Conservation (phyloP, 768 basidiomycete species). For the Podaxis rugospora region DNA sequence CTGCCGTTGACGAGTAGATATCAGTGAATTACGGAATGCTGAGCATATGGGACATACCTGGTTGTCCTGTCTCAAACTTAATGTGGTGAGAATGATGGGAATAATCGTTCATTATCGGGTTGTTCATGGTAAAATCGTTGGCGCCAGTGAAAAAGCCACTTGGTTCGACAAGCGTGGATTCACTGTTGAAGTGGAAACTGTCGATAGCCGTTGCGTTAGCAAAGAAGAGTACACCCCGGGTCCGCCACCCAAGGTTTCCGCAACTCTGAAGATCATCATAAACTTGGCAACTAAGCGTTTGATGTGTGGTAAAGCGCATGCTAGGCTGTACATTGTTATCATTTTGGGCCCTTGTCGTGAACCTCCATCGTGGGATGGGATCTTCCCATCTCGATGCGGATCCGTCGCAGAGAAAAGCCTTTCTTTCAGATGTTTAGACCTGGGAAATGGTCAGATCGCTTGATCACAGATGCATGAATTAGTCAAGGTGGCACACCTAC, state of each 20-base stretch:
- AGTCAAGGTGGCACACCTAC: no score
- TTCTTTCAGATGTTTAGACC: background rate
- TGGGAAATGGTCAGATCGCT: constrained; percentile 13
- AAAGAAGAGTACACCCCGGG: no score
- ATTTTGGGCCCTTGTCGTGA: no score
- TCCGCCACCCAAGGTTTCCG: no score
- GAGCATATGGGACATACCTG: background rate
- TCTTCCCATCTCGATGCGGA: background rate
- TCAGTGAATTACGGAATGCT: background rate
- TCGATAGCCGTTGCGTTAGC: background rate
- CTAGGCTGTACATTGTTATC: no score
- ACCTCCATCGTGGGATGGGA: no score
- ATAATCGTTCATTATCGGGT: background rate
- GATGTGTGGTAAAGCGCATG: no score
- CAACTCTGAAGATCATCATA: no score
- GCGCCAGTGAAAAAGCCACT: background rate
- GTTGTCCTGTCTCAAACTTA: background rate
- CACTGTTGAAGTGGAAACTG: background rate
- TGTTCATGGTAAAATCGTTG: background rate
- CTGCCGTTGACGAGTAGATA: background rate
- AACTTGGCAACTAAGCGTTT: no score
- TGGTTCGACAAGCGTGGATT: background rate
- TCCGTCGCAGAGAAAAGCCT: background rate
- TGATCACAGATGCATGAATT: no score
- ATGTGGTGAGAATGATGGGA: background rate